phyloP scores from a whole-genome alignment of 192 early-diverging fungal genomes.

The Coemansia sp. region DNA sequence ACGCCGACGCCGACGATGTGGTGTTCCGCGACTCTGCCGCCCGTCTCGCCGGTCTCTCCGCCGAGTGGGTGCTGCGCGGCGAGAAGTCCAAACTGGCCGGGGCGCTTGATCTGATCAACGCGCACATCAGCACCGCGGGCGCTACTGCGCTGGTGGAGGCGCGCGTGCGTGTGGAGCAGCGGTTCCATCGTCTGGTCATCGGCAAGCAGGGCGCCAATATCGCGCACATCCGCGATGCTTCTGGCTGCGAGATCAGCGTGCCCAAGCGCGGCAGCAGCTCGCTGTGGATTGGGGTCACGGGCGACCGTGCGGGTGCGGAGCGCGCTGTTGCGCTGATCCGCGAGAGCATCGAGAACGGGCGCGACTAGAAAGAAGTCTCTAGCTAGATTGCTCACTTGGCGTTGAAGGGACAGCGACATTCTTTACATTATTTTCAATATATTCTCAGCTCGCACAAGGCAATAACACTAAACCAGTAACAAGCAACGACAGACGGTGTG shows the following conservation, averaged over 20 bases:
- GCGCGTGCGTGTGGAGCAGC: slow-evolving; percentile 51
- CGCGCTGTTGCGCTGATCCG: slow-evolving; percentile 39
- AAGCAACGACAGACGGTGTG: no score
- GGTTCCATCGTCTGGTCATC: slow-evolving; percentile 68
- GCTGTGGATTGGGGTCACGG: slow-evolving; percentile 31
- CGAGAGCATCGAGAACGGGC: slow-evolving; percentile 38
- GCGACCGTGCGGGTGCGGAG: slow-evolving; percentile 26
- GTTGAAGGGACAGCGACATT: no score
- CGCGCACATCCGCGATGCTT: slow-evolving; percentile 65
- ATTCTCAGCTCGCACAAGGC: no score
- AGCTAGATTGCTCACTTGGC: no score
- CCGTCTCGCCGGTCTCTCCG: slow-evolving; percentile 17
- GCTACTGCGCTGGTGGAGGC: slow-evolving; percentile 24
- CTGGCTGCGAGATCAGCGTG: slow-evolving; percentile 66
- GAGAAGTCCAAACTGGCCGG: slow-evolving; percentile 54
- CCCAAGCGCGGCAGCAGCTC: slow-evolving; percentile 46
- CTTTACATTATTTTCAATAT: no score
- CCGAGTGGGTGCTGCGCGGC: slow-evolving; percentile 60
- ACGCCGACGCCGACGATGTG: slow-evolving; percentile 12
- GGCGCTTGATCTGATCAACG: slow-evolving; percentile 34
- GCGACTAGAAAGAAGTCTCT: slow-evolving; percentile 10
- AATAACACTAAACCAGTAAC: no score
- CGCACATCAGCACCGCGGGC: slow-evolving; percentile 10
- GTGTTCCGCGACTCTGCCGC: slow-evolving; percentile 28
- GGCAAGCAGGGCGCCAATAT: slow-evolving; percentile 75